Evolutionary conservation across 2,329 filamentous ascomycete species (phyloP).

Genomic region (Coniella vitis): DNA sequence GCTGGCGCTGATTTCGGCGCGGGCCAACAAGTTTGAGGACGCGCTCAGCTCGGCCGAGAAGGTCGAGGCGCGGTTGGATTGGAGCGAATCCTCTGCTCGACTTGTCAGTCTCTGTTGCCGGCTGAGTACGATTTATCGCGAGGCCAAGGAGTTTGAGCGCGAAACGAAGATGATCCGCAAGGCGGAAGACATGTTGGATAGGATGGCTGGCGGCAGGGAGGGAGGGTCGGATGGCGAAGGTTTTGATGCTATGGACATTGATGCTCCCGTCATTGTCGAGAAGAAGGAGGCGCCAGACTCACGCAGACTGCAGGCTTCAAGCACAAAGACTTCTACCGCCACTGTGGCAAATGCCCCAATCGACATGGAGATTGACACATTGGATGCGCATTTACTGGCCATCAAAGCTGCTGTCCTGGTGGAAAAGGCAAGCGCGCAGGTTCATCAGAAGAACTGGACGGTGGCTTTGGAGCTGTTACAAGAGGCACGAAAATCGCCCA

Average conservation of each 20-base stretch:
- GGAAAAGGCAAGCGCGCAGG: conserved; percentile 37
- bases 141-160: conserved; percentile 37
- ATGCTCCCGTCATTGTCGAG: conserved; percentile 29
- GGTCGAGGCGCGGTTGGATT: conserved; percentile 44
- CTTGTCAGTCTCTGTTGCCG: conserved; percentile 45
- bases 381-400: conserved; percentile 29
- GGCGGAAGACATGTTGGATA: conserved; percentile 35
- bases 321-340: conserved; percentile 14
- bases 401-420: conserved; percentile 34
- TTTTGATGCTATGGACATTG: conserved; percentile 25
- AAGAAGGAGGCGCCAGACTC: conserved; percentile 20
- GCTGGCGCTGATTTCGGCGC: conserved; percentile 48
- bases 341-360: conserved; percentile 10
- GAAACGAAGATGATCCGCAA: too few species aligned
- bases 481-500: conserved; percentile 9
- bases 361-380: neutral
- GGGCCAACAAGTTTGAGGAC: conserved; percentile 52
- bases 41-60: conserved; percentile 49
- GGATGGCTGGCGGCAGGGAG: conserved; percentile 20
- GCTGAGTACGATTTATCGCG: conserved; percentile 49
- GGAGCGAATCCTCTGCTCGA: conserved; percentile 36
- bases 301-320: conserved; percentile 21
- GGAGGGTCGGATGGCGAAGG: neutral
- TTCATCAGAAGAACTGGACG: conserved; percentile 48
- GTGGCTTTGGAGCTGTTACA: conserved; percentile 20